Conservation (phyloP, 2,329 filamentous ascomycete genomes). For the Pseudocercospora cruenta region DNA sequence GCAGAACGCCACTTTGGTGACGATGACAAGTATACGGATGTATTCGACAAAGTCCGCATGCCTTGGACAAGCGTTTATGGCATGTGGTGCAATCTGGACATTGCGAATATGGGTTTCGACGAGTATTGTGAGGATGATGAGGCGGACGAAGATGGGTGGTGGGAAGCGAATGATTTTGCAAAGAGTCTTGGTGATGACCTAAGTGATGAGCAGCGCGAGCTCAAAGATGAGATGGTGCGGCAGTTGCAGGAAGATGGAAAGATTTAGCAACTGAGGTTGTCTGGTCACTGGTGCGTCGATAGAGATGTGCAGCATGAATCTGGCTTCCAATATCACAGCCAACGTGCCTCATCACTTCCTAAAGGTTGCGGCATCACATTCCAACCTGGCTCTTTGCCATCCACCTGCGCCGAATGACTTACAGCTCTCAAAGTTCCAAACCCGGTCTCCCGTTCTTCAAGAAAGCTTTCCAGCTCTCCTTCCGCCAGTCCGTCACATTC, state of each 20-base stretch:
- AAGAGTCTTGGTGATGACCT: neutral
- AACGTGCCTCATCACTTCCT: conserved; percentile 52
- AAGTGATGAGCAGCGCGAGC: neutral
- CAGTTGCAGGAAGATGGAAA: neutral
- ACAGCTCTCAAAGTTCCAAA: conserved; percentile 56
- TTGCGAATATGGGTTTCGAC: conserved; percentile 26
- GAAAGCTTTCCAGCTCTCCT: conserved; percentile 32
- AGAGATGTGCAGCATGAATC: neutral
- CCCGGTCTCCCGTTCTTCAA: conserved; percentile 50
- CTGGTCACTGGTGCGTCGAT: neutral
- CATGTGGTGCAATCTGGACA: conserved; percentile 25
- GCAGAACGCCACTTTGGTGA: conserved; percentile 8
- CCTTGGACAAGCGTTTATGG: conserved; percentile 20
- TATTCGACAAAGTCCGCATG: conserved; percentile 21
- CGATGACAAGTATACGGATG: conserved; percentile 7
- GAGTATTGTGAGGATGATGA: conserved; percentile 17
- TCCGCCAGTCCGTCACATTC: conserved; percentile 34
- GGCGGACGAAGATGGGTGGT: conserved; percentile 11
- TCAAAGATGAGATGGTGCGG: neutral
- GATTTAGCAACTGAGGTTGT: neutral
- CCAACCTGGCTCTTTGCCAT: conserved; percentile 54
- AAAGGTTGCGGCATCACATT: conserved; percentile 56
- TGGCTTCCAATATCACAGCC: conserved; percentile 35
- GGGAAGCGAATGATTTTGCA: conserved; percentile 9
- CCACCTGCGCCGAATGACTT: conserved; percentile 53